These are phyloP conservation scores for Plantago lanceolata DNA, from an alignment of 305 asterid species.

Conservation along the genomic window DNA sequence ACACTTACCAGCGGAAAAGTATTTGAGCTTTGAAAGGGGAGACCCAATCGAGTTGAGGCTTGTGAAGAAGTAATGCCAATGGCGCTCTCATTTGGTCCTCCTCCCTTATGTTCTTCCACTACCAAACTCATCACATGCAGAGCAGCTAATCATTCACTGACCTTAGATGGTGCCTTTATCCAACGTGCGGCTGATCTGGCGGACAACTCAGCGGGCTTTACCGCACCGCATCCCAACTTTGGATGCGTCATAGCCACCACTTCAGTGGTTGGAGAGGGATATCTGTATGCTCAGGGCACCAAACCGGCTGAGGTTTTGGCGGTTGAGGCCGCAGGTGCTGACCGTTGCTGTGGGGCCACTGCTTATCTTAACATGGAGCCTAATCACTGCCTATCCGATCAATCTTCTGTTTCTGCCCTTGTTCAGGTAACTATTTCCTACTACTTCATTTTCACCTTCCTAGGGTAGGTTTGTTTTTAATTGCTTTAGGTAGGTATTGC, in stretches of 20 bases:
- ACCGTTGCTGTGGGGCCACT: constrained; percentile 65
- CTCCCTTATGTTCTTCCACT: constrained; percentile 24
- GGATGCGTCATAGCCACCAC: constrained; percentile 71
- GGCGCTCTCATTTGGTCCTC: constrained; percentile 36
- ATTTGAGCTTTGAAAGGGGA: too few species aligned
- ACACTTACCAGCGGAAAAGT: too few species aligned
- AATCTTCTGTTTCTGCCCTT: constrained; percentile 59
- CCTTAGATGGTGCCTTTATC: constrained; percentile 55
- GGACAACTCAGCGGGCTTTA: constrained; percentile 80
- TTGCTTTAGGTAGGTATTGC: not conserved
- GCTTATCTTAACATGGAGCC: constrained; percentile 98
- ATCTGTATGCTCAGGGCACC: constrained; percentile 89
- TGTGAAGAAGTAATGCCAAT: constrained; percentile 3
- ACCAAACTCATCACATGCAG: constrained; percentile 25
- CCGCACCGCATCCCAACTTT: constrained; percentile 92
- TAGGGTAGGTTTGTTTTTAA: not conserved
- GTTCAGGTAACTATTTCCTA: constrained; percentile 41
- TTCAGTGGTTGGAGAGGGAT: constrained; percentile 80
- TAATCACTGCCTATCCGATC: constrained; percentile 65
- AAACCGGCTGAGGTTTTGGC: constrained; percentile 76
- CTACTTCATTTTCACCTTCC: not conserved
- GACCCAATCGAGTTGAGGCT: too few species aligned
- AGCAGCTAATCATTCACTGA: constrained; percentile 36
- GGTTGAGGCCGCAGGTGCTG: constrained; percentile 71
- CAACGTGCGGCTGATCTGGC: constrained; percentile 87